Percentiles rank a stretch among this genome's conserved stretches.
Conservation (phyloP, 176 grass and related monocot genomes). For the Hordeum marinum region DNA sequence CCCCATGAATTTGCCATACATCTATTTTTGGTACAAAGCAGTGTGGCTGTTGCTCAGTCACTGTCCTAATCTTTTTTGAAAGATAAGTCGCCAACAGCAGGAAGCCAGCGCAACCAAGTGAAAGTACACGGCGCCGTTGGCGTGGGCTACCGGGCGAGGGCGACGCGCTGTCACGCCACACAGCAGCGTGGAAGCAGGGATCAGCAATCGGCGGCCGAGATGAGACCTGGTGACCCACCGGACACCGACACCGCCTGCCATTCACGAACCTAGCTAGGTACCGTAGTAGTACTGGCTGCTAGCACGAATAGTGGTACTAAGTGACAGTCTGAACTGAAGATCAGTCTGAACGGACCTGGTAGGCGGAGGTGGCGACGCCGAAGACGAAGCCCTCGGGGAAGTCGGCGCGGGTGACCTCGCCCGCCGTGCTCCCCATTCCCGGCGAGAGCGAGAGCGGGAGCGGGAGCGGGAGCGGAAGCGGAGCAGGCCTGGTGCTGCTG, state of each 20-base stretch:
- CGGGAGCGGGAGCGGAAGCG: no score
- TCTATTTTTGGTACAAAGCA: not conserved
- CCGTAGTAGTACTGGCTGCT: not conserved
- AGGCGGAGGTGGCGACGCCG: constrained; percentile 92
- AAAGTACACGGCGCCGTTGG: not conserved
- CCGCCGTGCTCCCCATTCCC: constrained; percentile 43
- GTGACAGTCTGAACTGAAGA: no score
- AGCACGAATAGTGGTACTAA: not conserved
- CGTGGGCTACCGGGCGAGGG: not conserved
- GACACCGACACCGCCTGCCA: not conserved
- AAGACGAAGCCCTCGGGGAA: constrained; percentile 80
- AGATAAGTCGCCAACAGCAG: not conserved
- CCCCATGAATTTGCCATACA: not conserved
- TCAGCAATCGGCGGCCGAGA: not conserved
- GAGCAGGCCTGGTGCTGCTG: no score
- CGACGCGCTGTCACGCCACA: not conserved
- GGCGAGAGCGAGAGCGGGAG: not conserved
- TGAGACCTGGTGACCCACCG: not conserved
- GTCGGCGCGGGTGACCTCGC: constrained; percentile 55
- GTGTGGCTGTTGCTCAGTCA: not conserved
- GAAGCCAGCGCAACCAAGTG: not conserved
- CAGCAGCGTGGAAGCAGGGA: not conserved
- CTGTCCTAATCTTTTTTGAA: not conserved
- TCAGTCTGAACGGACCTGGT: constrained; percentile 34
- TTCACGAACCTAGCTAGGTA: not conserved